Evolutionary conservation across 371 early-diverging fungal species (phyloP), one percentile per base, ranked within the genome.

Genomic region (Coemansia sp.): DNA sequence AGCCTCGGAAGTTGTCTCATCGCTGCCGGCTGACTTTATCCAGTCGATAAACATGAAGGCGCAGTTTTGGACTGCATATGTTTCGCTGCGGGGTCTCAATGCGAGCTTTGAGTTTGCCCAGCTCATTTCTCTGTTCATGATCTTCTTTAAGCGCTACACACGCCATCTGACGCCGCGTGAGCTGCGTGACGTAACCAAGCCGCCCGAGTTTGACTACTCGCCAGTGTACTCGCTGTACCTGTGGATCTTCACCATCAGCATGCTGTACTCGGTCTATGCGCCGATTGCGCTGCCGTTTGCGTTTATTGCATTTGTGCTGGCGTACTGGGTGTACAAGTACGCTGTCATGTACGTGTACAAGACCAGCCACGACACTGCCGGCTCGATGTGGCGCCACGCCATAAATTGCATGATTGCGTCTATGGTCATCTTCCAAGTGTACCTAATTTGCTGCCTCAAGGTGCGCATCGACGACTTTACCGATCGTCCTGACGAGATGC

Each of bases 281-380:
- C 94, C 94, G 0, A 73, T 94, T 19, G 84, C 89, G 12, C 78
- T 90, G n/a, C 84, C 89, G 5, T 91, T 93, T 80, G 89, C 90
- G 0, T 72, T 85, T 11, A 48, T 90, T 4, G 89, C 87, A 73
- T 93, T 92, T 72, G 71, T 77, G 2, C 78, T 92, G 24, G 89
- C 87, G 2, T 82, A 85, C 46, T 72, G 88, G 63, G 90, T 88
- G 6, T 92, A 88, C 85, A 86, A 86, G 73, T 92, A 92, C 78
- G 86, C 88, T 64, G 61, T 89, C 21, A 83, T 90, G 86, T 90
- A 90, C 71, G 89, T 90, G 26, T 86, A 85, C 78, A 82, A 82
- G 72, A 90, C 90, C 17, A 76, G 76, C 54, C 72, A 85, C 23
- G 91, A 93, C 61, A 90, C 89, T 2, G 89, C 86, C 8, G 93